Base-by-base conservation (phyloP, 306 rosid species). In the Malus sieversii region DNA sequence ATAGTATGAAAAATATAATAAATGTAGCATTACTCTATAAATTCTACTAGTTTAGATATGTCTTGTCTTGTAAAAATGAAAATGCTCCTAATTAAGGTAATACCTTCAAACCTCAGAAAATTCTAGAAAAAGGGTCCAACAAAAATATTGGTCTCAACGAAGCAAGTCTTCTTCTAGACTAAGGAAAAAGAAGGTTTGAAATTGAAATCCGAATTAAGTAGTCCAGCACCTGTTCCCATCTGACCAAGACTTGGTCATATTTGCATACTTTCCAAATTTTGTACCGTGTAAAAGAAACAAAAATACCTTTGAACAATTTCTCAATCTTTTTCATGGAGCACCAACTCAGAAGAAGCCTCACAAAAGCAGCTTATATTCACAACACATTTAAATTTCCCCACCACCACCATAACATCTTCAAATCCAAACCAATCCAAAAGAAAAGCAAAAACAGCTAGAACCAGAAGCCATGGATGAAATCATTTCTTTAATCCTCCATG, bases 201-300 rank as follows among this genome's bases (percentile, higher is more conserved):
- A 57, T 57, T 84, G 83, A 87, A 86, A 82, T 77, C 77, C 77
- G 76, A 48, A 48, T 15, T 48, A 70, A 72, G 42, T 19, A 44
- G 93, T 88, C 94, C 88, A 40, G 1, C 55, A 48, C 20, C 16
- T 15, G 55, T 48, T 15, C 55, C 55, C 1, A 75, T 74, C 23
- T 30, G 68, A 64, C 68, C 68, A 64, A 64, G 92, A 86, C 93
- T 12, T 42, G 81, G 93, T 91, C 98, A 23, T 40, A 45, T 2
- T 59, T 19, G 70, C 46, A 3, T 25, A 61, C 70, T 84, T 75
- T 48, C 20, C 15, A 20, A 32, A 19, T 38, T 45, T 62, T 80
- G 38, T 76, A 75, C 87, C 89, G 88, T 81, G 85, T 78, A 80
- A 25, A 84, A 84, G 25, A 38, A 73, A 78, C 71, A 80, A 52